Evolutionary conservation across 495 filamentous ascomycete genomes (phyloP), one percentile per base, ranked within the genome.

Genomic region (Hamigera avellanea): DNA sequence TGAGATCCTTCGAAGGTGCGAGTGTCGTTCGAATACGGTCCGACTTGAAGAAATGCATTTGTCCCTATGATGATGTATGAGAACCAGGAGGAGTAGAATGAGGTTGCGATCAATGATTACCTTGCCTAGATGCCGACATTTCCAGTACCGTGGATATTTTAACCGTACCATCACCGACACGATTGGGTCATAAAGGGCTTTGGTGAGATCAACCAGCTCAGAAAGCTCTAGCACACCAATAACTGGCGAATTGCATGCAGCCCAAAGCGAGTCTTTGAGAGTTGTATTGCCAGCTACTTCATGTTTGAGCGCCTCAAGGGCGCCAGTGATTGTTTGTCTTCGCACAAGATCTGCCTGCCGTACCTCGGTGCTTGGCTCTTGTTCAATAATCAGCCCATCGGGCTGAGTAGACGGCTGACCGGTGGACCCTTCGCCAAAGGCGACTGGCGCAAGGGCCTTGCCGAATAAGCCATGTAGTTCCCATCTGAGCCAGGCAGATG

Each of bases 341-440:
- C 88, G 75, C 0, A 75, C 78, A 13, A 83, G 67, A 44, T 79
- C 72, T 2, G 76, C 76, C 50, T 81, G 74, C 18, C 82, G 72
- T 18, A 73, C 67, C 40, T 80, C 73, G 2, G 80, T 78, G 14
- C 75, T 67, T 5, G 73, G 74, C 44, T 83, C 80, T 47, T 82
- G 73, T 42, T 94, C 86, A 36, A 96, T 76, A 31, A 93, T 77
- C 42, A 98, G 62, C n/a, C 72, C 78, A 33, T 71, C 73, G 8
- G 64, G 61, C 10, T 67, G 52, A 7, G 49, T 35, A 6, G 52
- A 39, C 10, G 50, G 38, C 31, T 41, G 44, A 19, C 49, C 39
- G 19, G 52, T 53, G 13, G 44, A 35, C 7, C 54, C 48, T 33
- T 83, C 77, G 19, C 84, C 86, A 32, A 93, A 72, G 3, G 89